Percentiles rank a stretch among this genome's conserved stretches.
Evolutionary conservation across 306 rosid genomes (phyloP).

Genomic region (Gynostemma pentaphyllum): DNA sequence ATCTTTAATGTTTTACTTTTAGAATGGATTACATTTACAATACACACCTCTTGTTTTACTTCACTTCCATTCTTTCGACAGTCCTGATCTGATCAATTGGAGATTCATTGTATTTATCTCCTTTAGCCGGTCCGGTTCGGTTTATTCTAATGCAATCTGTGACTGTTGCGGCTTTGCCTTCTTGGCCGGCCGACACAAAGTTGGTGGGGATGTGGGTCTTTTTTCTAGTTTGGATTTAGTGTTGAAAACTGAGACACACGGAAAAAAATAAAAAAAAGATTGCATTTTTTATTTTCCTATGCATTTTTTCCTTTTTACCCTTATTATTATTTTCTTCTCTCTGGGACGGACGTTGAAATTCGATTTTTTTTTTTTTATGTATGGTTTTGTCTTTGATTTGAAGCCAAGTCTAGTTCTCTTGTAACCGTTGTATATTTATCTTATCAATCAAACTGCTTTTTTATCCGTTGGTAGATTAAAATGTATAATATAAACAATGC

Average conservation of each 20-base stretch:
- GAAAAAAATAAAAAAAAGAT: no score
- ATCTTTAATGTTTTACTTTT: no score
- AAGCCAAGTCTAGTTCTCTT: conserved; percentile 30
- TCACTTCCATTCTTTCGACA: no score
- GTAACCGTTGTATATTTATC: conserved; percentile 19
- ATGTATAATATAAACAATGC: conserved; percentile 4
- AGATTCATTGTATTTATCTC: no score
- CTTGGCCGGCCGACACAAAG: conserved; percentile 7
- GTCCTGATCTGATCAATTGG: no score
- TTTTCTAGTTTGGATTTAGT: background rate
- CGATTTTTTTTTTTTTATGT: conserved; percentile 11
- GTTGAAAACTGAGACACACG: background rate
- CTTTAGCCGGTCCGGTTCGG: no score
- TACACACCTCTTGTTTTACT: no score
- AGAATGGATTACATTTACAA: no score
- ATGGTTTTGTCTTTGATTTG: conserved; percentile 46
- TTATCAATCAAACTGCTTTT: background rate
- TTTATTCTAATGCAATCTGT: no score
- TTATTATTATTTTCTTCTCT: background rate
- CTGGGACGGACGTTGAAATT: conserved; percentile 11
- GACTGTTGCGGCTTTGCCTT: no score
- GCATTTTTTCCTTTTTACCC: background rate
- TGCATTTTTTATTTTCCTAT: background rate
- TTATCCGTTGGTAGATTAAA: conserved; percentile 16
- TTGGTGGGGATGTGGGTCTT: conserved; percentile 3